Base-by-base conservation (phyloP, 2,329 filamentous ascomycete species). In the Chaetomium olivaceum region DNA sequence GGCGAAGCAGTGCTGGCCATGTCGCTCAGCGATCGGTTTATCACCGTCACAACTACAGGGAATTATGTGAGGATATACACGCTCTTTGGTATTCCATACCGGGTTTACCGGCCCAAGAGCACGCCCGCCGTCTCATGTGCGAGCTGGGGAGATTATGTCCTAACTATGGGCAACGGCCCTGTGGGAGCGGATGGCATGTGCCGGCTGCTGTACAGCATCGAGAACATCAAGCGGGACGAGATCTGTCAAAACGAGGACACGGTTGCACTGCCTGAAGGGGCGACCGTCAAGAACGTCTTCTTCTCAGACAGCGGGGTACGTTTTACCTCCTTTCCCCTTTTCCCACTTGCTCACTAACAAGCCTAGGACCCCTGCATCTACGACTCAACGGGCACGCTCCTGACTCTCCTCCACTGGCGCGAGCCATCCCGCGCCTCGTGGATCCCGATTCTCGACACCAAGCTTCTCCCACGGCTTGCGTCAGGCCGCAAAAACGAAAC, bases 181-280 rank as follows among this genome's bases (percentile, higher is more conserved):
- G 85, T 96, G 39, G 89, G 89, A 14, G 86, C 88, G 11, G 89
- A 95, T 74, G 94, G 95, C 21, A 86, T 83, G 64, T 88, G 92
- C 0, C 89, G 89, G 52, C 84, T 99, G 29, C 81, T 91, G 9
- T 99, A 98, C 80, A 93, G 91, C 0, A 94, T 99, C 72, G 92
- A 98, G 75, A 96, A 99, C 75, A 87, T 98, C 71, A 96, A 96
- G 78, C 86, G 91, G 57, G 93, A 97, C 74, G 92, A 97, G 75
- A 89, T 93, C n/a, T 94, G 91, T 76, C 95, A 99, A 75, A 96
- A 90, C 70, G 92, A 97, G 74, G 96, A 99, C 74, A 89, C 92
- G 0, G 89, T 99, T 4, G 93, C 95, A 1, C 81, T 99, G 3
- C 88, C 92, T 0, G 87, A 90, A 58, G 89, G 89, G 5, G 87